Base-by-base conservation (phyloP, 257 asterid genomes). In the Nicotiana paniculata region DNA sequence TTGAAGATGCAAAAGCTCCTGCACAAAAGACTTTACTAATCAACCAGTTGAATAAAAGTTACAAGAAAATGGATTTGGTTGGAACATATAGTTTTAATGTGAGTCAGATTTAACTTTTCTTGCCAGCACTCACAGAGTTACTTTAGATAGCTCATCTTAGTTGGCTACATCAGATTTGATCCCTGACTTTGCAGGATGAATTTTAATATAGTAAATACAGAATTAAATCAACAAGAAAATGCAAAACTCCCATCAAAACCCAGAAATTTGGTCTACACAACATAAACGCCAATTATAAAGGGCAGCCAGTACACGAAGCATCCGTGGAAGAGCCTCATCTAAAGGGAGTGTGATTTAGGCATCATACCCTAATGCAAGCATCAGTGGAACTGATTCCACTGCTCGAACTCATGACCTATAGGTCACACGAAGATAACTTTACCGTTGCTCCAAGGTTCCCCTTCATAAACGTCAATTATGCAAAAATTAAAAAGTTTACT, bases 91-190 rank as follows among this genome's bases (percentile, higher is more conserved):
- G 57, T 11, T 28, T 75, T 51, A 26, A 15, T 48, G 80, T 26
- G 63, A 3, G 63, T 51, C 63, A 51, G 79, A 51, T 75, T 74
- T 51, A 75, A 51, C 80, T 48, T 26, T 72, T 51, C 43, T 28
- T 51, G 43, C 46, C 63, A 51, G 5, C 51, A 75, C 6, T 26
- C 39, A 48, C 62, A 75, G 63, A 75, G 63, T 51, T 75, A 75
- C 80, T 48, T 75, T 75, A 75, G 46, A 75, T 75, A 24, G 26
- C 63, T 75, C 63, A 75, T 51, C 80, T 75, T 75, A 51, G 80
- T 16, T 75, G 80, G 80, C 80, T 26, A 28, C 43, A 26, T 75
- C 63, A 75, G 80, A 75, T 26, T 75, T 75, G 80, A 26, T 75
- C 80, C 51, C 16, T 48, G 46, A 75, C 63, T 51, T 43, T 75